Evolutionary conservation across 2,329 filamentous ascomycete genomes (phyloP).

Genomic region (Alternaria brassicicola): DNA sequence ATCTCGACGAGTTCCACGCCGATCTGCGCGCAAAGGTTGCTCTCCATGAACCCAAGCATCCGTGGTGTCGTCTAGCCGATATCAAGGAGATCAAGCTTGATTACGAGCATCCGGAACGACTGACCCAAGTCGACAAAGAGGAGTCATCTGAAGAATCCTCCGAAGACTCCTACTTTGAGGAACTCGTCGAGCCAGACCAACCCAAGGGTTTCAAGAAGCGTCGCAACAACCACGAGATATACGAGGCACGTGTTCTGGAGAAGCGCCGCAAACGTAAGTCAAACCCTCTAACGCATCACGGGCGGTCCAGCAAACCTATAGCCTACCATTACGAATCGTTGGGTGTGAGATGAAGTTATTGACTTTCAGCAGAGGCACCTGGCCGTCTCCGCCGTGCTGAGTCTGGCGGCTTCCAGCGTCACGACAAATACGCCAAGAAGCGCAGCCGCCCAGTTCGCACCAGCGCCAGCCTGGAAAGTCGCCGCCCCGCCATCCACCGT

Average conservation of each 20-base stretch:
- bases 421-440: constrained; percentile 26
- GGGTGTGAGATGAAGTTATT: not conserved
- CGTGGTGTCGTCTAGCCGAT: constrained; percentile 39
- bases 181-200: constrained; percentile 35
- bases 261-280: constrained; percentile 36
- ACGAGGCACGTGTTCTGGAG: constrained; percentile 35
- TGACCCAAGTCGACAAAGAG: constrained; percentile 12
- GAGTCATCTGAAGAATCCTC: constrained; percentile 28
- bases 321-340: not conserved
- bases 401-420: constrained; percentile 33
- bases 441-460: constrained; percentile 9
- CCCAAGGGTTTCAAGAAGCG: constrained; percentile 27
- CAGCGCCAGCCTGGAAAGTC: constrained; percentile 11
- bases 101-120: constrained; percentile 33
- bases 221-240: constrained; percentile 33
- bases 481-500: not conserved
- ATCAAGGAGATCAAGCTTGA: constrained; percentile 41
- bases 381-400: constrained; percentile 37
- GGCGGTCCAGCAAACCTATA: not conserved
- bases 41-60: constrained; percentile 36
- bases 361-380: constrained; percentile 17
- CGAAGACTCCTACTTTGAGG: constrained; percentile 39
- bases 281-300: not conserved
- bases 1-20: constrained; percentile 34
- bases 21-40: constrained; percentile 35